Percentiles rank a stretch among this genome's conserved stretches.
phyloP scores from a whole-genome alignment of 1,139 yeast genomes.

The Magnusiomyces fungicola region DNA sequence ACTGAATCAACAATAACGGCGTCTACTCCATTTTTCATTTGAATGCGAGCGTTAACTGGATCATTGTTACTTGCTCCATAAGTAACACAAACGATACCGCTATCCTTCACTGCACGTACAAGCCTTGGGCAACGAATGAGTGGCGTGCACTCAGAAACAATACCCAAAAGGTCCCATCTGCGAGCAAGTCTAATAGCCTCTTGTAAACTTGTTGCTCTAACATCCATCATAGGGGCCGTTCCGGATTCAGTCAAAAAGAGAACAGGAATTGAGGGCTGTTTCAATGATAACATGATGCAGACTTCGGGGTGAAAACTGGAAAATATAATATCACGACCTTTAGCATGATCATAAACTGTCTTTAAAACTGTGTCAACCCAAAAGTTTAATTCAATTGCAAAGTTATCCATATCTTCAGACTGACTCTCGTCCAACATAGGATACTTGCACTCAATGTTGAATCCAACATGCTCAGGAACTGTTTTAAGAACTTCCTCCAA shows the following conservation, averaged over 20 bases:
- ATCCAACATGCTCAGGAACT: slow-evolving; percentile 78
- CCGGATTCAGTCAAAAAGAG: slow-evolving; percentile 88
- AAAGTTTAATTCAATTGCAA: slow-evolving; percentile 74
- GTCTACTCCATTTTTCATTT: slow-evolving; percentile 92
- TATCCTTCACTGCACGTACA: slow-evolving; percentile 79
- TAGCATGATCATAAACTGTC: slow-evolving; percentile 68
- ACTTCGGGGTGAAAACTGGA: slow-evolving; percentile 95
- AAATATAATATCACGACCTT: slow-evolving; percentile 80
- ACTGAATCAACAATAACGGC: slow-evolving; percentile 97
- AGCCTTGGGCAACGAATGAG: slow-evolving; percentile 81
- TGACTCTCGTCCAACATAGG: slow-evolving; percentile 96
- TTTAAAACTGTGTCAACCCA: slow-evolving; percentile 77
- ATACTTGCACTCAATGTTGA: slow-evolving; percentile 89
- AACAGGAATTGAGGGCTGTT: slow-evolving; percentile 80
- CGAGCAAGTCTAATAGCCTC: slow-evolving; percentile 88
- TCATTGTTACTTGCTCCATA: slow-evolving; percentile 82
- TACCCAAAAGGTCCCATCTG: slow-evolving; percentile 87
- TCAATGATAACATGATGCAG: slow-evolving; percentile 74
- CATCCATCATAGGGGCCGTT: slow-evolving; percentile 74
- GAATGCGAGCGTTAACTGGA: slow-evolving; percentile 77
- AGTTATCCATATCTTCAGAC: slow-evolving; percentile 77
- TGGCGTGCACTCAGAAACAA: slow-evolving; percentile 84
- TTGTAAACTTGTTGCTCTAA: slow-evolving; percentile 80
- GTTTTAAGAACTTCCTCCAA: slow-evolving; percentile 75
- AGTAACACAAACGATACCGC: slow-evolving; percentile 89